Evolutionary conservation across 345 rosid genomes (phyloP).

Genomic region (Eucalyptus tenuipes): DNA sequence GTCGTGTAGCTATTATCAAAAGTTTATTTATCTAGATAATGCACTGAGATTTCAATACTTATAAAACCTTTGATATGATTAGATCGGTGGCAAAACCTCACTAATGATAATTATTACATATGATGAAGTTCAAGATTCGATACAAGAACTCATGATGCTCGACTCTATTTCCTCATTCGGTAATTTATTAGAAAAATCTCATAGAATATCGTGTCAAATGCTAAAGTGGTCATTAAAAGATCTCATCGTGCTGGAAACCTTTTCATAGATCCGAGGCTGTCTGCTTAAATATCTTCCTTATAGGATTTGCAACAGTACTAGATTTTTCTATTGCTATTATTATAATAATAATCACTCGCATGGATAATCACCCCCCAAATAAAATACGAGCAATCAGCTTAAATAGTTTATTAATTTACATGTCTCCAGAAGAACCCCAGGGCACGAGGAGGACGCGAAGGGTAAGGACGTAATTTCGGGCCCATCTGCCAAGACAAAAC

Average conservation of each 20-base stretch:
- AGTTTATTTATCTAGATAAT: background rate
- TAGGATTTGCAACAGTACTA: background rate
- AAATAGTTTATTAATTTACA: background rate
- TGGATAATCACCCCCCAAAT: background rate
- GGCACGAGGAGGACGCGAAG: background rate
- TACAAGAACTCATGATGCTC: accelerated
- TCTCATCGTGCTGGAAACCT: background rate
- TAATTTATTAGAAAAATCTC: background rate
- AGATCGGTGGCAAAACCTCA: accelerated
- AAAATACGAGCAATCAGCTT: background rate
- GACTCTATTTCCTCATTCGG: background rate
- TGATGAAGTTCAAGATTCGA: background rate
- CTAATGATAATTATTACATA: background rate
- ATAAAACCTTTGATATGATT: background rate
- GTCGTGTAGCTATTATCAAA: accelerated
- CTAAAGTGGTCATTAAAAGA: background rate
- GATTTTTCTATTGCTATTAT: background rate
- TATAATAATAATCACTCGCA: background rate
- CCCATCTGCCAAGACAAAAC: background rate
- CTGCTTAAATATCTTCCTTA: background rate
- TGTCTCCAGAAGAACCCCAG: background rate
- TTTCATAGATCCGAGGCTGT: background rate
- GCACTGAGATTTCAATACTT: background rate
- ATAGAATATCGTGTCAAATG: accelerated
- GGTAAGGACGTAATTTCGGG: background rate